Base-by-base conservation (phyloP, 176 grass and related monocot species). In the Raddia distichophylla region DNA sequence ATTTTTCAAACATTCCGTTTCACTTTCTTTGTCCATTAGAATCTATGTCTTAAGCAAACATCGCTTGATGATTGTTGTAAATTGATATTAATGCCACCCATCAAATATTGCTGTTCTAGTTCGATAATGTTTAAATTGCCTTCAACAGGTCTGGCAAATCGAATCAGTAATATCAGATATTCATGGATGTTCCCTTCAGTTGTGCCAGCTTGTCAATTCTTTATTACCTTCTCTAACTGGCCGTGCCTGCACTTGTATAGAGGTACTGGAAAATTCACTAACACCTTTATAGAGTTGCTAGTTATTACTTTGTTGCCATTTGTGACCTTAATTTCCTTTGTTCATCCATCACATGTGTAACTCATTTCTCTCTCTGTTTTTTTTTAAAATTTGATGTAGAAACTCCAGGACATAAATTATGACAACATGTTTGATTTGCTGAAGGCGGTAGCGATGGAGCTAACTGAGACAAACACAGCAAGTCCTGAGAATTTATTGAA, bases 91-190 rank as follows among this genome's bases (percentile, higher is more conserved):
- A 57, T 71, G 7, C 14, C 1, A 65, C 22, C 60, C 14, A 53
- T 6, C 20, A 74, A 84, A 17, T 53, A 5, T 53, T 69, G 53
- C 22, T 77, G n/a, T 88, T 77, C 75, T 84, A 40, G 71, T 81
- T 72, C 18, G 10, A 45, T 50, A 52, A 89, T 84, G 42, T 51
- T 89, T 67, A 56, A 72, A 67, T 71, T 83, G 3, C 57, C 62
- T 87, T 85, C 33, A 86, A 88, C 89, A 99, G 97, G 85, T 89
- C 70, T 90, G 87, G 46, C 87, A 91, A 88, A 93, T 95, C 59
- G 97, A 95, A 77, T 80, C 82, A 48, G 50, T 86, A 82, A 89
- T 95, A 54, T 84, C 86, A 37, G 92, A 91, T 71, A 95, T 99
- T 86, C 82, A 87, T 10, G 76, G 82, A 89, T 91, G 82, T 67